Evolutionary conservation across 331 rosid species (phyloP).

Genomic region (Arachis monticola): DNA sequence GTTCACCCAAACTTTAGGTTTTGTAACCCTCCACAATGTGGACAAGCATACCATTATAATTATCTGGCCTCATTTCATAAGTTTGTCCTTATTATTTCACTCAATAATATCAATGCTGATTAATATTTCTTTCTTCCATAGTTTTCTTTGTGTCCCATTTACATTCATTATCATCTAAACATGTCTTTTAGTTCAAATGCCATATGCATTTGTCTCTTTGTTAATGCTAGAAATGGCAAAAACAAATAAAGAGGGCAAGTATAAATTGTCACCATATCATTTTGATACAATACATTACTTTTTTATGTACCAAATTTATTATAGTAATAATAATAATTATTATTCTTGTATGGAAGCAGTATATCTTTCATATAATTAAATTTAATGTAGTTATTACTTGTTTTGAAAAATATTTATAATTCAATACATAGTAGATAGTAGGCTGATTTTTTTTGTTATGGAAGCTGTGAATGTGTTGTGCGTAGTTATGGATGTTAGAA

Average conservation of each 20-base stretch:
- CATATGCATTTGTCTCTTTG: not conserved
- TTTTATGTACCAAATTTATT: too few relatives aligned
- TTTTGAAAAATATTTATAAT: too few relatives aligned
- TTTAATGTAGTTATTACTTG: too few relatives aligned
- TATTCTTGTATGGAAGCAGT: too few relatives aligned
- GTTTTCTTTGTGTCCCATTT: not conserved
- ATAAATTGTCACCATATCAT: not conserved
- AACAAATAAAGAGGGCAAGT: not conserved
- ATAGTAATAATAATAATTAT: too few relatives aligned
- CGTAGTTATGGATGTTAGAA: too few relatives aligned
- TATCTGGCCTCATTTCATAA: constrained; percentile 48
- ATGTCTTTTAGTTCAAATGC: not conserved
- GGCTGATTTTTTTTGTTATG: too few relatives aligned
- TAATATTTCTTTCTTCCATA: constrained; percentile 12
- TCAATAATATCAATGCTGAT: constrained; percentile 37
- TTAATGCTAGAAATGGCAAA: constrained; percentile 13
- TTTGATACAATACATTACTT: too few relatives aligned
- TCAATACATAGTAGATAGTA: too few relatives aligned
- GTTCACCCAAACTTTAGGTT: constrained; percentile 49
- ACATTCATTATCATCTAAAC: not conserved
- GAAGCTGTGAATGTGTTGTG: too few relatives aligned
- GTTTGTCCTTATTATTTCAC: constrained; percentile 46
- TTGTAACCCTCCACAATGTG: constrained; percentile 40
- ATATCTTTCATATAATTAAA: too few relatives aligned
- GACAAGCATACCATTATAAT: constrained; percentile 34